phyloP scores from a whole-genome alignment of 2,329 filamentous ascomycete genomes.

The Xylariaceae sp. region DNA sequence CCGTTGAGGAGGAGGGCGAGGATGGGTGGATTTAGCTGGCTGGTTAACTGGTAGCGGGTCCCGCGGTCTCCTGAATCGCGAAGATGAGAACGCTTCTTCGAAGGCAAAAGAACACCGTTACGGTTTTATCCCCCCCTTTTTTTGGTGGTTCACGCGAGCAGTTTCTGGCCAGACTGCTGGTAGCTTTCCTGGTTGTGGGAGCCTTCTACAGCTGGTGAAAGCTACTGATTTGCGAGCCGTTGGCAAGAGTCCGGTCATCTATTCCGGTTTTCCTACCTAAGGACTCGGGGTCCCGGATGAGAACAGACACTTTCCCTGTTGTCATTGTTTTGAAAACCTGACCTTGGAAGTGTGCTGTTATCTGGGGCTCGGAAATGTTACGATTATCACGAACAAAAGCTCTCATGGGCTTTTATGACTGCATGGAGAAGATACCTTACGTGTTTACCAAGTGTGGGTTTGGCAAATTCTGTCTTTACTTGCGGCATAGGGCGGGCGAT shows the following conservation, averaged over 20 bases:
- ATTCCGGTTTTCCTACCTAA: background rate
- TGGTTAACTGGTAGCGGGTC: no score
- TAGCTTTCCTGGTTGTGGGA: constrained; percentile 5
- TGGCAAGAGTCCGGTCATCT: background rate
- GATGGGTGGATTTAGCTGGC: no score
- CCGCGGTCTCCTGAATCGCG: no score
- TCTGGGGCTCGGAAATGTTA: no score
- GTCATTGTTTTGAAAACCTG: background rate
- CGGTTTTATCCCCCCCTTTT: no score
- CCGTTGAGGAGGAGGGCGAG: no score
- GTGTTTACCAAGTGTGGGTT: background rate
- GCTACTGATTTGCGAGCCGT: constrained; percentile 10
- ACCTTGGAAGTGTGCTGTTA: no score
- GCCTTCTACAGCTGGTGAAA: constrained; percentile 2
- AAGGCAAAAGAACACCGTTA: no score
- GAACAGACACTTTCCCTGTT: constrained; percentile 5
- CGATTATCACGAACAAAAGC: constrained; percentile 7
- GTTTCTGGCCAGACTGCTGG: background rate
- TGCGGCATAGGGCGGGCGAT: constrained; percentile 2
- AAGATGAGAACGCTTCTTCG: no score
- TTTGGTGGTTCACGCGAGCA: background rate
- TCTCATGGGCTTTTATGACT: background rate
- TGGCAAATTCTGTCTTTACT: constrained; percentile 1
- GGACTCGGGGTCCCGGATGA: constrained; percentile 23
- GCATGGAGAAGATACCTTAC: constrained; percentile 7